Base-by-base conservation (phyloP, 805 yeast species). In the Saccharomycopsis schoenii region DNA sequence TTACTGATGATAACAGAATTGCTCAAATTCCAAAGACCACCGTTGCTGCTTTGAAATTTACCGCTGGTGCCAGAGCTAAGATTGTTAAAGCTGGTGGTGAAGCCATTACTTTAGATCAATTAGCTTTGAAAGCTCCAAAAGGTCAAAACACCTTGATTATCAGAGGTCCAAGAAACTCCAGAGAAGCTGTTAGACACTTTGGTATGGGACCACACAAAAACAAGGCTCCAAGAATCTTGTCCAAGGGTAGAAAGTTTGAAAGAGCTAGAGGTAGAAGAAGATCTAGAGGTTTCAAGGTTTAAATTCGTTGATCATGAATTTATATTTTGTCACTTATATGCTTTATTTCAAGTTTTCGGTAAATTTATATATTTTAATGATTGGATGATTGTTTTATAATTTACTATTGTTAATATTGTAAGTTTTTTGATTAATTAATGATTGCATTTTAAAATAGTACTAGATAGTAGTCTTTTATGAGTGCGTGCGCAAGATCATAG, bases 251-350 rank as follows among this genome's bases (percentile, higher is more conserved):
- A 88, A 94, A 94, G 84, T 94, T 94, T 87, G 99, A 94, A 87
- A 91, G 94, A 83, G 99, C 97, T 75, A 94, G 99, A 89, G 99
- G 99, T 87, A 96, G 88, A 82, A 86, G 99, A 84, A 87, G 84
- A 80, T 92, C 98, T 71, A 91, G 96, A 87, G 99, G 97, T 84
- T 94, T 94, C 99, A 94, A 94, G 89, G 99, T 94, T 83, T 94
- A 93, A 90, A 52, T 40, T 60, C 50, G 25, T 42, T 58, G 24
- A 42, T 14, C 19, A 19, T 24, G 52, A 47, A 21, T 47, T 21
- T 21, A 47, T 25, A 4, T 25, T 24, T 47, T 47, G 52, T 47
- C 47, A 11, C 47, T 41, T 42, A 3, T 17, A 10, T 42, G 17
- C 12, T 17, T 21, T 15, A 9, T 15, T 47, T 47, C 29, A 47